A percentile compares a stretch with the other conserved stretches of the same genome.
phyloP scores from a whole-genome alignment of 805 yeast species.

The Danielia reshetovae region DNA sequence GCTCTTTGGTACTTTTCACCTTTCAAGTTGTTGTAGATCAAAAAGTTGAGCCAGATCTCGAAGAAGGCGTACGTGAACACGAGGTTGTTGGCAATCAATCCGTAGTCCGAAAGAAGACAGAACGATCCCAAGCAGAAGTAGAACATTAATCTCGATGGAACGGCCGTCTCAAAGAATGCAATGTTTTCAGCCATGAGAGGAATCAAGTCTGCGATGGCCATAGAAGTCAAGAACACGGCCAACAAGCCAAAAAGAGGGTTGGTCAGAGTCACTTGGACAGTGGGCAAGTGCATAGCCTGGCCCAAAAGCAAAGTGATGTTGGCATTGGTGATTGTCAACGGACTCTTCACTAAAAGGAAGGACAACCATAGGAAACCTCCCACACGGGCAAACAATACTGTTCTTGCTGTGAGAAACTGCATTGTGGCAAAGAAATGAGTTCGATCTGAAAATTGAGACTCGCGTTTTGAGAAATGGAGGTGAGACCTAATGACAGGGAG shows the following conservation, averaged over 20 bases:
- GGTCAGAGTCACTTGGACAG: constrained; percentile 24
- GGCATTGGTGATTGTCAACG: constrained; percentile 39
- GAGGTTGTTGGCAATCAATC: constrained; percentile 55
- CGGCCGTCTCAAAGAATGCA: constrained; percentile 54
- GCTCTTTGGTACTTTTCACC: constrained; percentile 57
- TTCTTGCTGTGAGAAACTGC: constrained; percentile 50
- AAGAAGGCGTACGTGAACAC: constrained; percentile 56
- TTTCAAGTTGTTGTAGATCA: constrained; percentile 56
- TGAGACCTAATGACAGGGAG: too few relatives aligned
- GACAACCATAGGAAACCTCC: constrained; percentile 42
- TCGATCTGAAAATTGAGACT: not conserved
- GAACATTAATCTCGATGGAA: constrained; percentile 52
- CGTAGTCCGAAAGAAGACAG: constrained; percentile 44
- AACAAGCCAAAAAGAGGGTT: constrained; percentile 50
- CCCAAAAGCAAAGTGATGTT: constrained; percentile 51
- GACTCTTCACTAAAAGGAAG: constrained; percentile 46
- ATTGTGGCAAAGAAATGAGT: constrained; percentile 24
- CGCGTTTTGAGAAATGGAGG: too few relatives aligned
- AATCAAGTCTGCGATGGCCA: constrained; percentile 51
- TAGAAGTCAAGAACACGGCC: constrained; percentile 40
- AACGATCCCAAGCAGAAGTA: constrained; percentile 49
- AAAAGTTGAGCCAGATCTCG: constrained; percentile 68
- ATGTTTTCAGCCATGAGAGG: constrained; percentile 43
- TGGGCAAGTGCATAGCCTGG: constrained; percentile 53
- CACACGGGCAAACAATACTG: constrained; percentile 46